These are phyloP conservation scores for Rhynchospora pubera DNA, from an alignment of 176 grass and related monocot genomes.

Conservation along the genomic window DNA sequence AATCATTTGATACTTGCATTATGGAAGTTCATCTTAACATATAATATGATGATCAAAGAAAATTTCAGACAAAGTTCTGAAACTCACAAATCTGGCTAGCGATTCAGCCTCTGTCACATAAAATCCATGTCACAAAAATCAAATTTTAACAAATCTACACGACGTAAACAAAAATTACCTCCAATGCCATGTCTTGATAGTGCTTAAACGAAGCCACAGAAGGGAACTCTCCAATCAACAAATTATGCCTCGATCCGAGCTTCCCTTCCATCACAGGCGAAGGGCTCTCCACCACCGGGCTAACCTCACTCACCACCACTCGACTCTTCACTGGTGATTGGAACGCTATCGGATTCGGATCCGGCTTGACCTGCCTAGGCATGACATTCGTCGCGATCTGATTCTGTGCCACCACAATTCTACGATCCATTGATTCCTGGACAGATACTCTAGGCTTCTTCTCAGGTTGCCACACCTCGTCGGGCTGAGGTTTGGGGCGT, in stretches of 20 bases:
- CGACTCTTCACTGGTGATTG: constrained; percentile 26
- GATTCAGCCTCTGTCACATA: neutral
- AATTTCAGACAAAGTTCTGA: neutral
- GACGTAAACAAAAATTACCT: constrained; percentile 30
- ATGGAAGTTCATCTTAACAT: no score
- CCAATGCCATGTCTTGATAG: constrained; percentile 62
- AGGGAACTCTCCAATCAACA: constrained; percentile 43
- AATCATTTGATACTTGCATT: neutral
- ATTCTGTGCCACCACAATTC: constrained; percentile 31
- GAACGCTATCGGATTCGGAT: neutral
- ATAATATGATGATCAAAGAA: neutral
- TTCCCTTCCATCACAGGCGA: constrained; percentile 15
- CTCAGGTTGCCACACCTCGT: constrained; percentile 47
- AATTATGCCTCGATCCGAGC: constrained; percentile 23
- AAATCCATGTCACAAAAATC: neutral
- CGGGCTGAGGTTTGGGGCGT: constrained; percentile 7
- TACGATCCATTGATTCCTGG: constrained; percentile 35
- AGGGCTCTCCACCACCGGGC: constrained; percentile 44
- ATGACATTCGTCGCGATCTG: constrained; percentile 12
- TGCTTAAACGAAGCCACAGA: constrained; percentile 72
- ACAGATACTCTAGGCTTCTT: neutral
- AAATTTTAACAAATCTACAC: neutral
- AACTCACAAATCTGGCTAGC: neutral
- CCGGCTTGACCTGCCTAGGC: neutral
- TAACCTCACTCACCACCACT: constrained; percentile 21